phyloP scores from a whole-genome alignment of 1,284 basidiomycete genomes.

The Microbotryum intermedium region DNA sequence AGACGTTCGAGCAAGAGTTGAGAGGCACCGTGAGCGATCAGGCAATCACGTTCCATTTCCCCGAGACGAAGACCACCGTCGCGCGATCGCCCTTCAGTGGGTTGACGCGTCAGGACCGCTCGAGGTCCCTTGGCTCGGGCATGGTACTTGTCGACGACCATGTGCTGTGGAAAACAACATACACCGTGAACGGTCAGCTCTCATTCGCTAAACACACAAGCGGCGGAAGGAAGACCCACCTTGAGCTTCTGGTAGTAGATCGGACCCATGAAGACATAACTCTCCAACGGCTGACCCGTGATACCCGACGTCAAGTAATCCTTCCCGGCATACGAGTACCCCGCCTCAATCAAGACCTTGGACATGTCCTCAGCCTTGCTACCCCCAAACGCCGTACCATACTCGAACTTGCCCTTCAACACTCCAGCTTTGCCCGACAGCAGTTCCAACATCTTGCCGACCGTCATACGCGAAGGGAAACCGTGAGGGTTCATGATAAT shows the following conservation, averaged over 20 bases:
- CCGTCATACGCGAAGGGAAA: conserved; percentile 99
- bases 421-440: conserved; percentile 93
- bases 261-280: conserved; percentile 96
- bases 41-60: conserved; percentile 95
- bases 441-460: conserved; percentile 99
- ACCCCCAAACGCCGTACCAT: conserved; percentile 74
- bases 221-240: conserved; percentile 54
- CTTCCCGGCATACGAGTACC: conserved; percentile 95
- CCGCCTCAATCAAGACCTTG: conserved; percentile 83
- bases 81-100: conserved; percentile 93
- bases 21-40: conserved; percentile 66
- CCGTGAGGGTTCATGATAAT: conserved; percentile 99
- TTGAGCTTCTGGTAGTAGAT: conserved; percentile 53
- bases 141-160: conserved; percentile 73
- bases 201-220: conserved; percentile 26
- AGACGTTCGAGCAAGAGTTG: conserved; percentile 90
- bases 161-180: conserved; percentile 44
- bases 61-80: conserved; percentile 95
- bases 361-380: conserved; percentile 99
- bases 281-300: conserved; percentile 90
- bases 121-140: conserved; percentile 92
- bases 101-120: conserved; percentile 92
- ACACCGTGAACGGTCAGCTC: too few species aligned
- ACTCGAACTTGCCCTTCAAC: conserved; percentile 73
- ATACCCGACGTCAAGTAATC: conserved; percentile 98